Evolutionary conservation across 306 rosid species (phyloP), one percentile per base, ranked within the genome.

Genomic region (Dalbergia cochinchinensis): DNA sequence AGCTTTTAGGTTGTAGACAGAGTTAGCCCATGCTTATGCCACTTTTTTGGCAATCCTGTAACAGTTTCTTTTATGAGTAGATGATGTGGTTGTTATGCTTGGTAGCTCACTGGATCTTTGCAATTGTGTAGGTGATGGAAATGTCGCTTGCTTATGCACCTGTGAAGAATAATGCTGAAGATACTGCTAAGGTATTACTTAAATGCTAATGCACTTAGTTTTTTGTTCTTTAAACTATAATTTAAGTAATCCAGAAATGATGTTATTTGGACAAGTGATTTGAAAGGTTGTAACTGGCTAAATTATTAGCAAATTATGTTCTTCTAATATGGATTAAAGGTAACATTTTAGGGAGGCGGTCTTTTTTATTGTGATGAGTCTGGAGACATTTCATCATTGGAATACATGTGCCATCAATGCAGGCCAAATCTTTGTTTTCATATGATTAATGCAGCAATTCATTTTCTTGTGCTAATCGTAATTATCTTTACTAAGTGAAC

Each of bases 81-180:
- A 65, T 74, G 71, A 14, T 55, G 16, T 35, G 37, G 71, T 64
- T 73, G 39, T 71, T 54, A 11, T 62, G 20, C 47, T 48, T 12
- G 48, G 58, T 50, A 51, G 69, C 85, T 88, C 42, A 80, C 70
- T 42, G 74, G 42, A 51, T 76, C 73, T 20, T 51, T 90, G 73
- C 42, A 37, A 65, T 63, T 84, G 42, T 78, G 73, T 33, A 95
- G 99, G 98, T 90, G 62, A 87, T 90, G 94, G 99, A 93, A 78
- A 12, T 92, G 69, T 95, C 97, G 98, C 85, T 95, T 89, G 98
- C 97, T 84, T 93, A 95, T 89, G 97, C 98, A 75, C 99, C 97
- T 26, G 98, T 95, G 81, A 95, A 95, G 91, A 95, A 95, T 80
- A 95, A 95, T 85, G 97, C 99, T 26, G 98, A 91, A 82, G 99